A percentile compares a stretch with the other conserved stretches of the same genome.
Evolutionary conservation across 2,329 filamentous ascomycete genomes (phyloP).

Genomic region (Epichloe brachyelytri): DNA sequence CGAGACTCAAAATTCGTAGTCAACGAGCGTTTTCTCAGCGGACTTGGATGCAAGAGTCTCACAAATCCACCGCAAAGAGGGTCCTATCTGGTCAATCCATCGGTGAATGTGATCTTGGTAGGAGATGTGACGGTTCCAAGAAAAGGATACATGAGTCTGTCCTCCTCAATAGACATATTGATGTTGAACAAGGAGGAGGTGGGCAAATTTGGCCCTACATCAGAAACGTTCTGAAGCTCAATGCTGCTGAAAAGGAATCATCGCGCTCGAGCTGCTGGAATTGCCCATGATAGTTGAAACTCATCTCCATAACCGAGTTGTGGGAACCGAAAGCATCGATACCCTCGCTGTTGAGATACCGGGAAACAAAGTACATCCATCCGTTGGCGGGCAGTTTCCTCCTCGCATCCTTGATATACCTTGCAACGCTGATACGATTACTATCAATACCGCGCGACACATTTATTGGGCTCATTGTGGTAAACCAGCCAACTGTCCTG

Average conservation of each 20-base stretch:
- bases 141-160: conserved; percentile 1
- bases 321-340: neutral
- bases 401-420: neutral
- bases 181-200: conserved; percentile 1
- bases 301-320: conserved; percentile 4
- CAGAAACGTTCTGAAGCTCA: neutral
- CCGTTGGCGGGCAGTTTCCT: neutral
- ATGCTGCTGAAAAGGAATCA: conserved; percentile 8
- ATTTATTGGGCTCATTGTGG: conserved; percentile 18
- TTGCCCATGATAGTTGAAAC: conserved; percentile 8
- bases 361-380: conserved; percentile 2
- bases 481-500: conserved; percentile 26
- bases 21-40: neutral
- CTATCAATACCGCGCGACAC: neutral
- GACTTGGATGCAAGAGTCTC: neutral
- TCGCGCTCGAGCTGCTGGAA: conserved; percentile 9
- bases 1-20: conserved; percentile 6
- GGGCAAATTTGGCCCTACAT: conserved; percentile 3
- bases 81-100: conserved; percentile 1
- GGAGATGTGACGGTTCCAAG: conserved; percentile 4
- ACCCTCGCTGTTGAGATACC: neutral
- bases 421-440: neutral
- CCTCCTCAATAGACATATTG: conserved; percentile 2
- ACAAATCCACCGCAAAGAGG: neutral
- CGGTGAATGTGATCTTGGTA: neutral